These are phyloP conservation scores for Aspergillus mulundensis DNA, from an alignment of 495 filamentous ascomycete species.

Conservation along the genomic window DNA sequence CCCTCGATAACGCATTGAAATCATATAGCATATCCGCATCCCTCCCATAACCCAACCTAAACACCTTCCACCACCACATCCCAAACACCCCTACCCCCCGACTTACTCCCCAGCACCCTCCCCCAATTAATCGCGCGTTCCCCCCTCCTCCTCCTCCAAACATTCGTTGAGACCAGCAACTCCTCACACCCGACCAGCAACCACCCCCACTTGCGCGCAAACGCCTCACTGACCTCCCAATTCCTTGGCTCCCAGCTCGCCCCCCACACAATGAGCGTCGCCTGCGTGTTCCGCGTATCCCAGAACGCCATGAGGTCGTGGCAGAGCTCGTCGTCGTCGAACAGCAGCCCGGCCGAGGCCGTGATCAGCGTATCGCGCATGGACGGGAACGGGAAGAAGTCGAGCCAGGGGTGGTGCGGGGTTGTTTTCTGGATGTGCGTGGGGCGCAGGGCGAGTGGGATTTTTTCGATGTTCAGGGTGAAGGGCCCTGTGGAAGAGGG, in stretches of 20 bases:
- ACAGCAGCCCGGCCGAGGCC: conserved; percentile 3
- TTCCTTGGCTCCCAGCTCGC: conserved; percentile 22
- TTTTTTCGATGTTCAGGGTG: too few species aligned
- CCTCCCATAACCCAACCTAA: too few species aligned
- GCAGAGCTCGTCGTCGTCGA: conserved; percentile 35
- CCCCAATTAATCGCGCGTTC: conserved; percentile 10
- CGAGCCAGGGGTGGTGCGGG: conserved; percentile 32
- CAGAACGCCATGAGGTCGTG: conserved; percentile 29
- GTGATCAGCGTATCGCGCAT: conserved; percentile 36
- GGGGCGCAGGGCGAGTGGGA: conserved; percentile 32
- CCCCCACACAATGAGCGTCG: conserved; percentile 31
- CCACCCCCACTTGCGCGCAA: conserved; percentile 29
- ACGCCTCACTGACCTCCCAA: conserved; percentile 31
- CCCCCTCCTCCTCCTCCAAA: conserved; percentile 20
- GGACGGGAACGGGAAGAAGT: conserved; percentile 28
- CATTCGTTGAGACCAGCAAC: conserved; percentile 20
- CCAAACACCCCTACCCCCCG: too few species aligned
- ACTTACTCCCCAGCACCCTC: too few species aligned
- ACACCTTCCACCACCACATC: too few species aligned
- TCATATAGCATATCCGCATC: too few species aligned
- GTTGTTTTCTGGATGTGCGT: conserved; percentile 31
- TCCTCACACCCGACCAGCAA: conserved; percentile 21
- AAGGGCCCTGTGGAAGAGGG: too few species aligned
- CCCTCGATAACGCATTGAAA: too few species aligned
- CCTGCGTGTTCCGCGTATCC: conserved; percentile 25